These are phyloP conservation scores for Vigna reflexopilosa DNA, from an alignment of 306 rosid genomes.

Conservation along the genomic window DNA sequence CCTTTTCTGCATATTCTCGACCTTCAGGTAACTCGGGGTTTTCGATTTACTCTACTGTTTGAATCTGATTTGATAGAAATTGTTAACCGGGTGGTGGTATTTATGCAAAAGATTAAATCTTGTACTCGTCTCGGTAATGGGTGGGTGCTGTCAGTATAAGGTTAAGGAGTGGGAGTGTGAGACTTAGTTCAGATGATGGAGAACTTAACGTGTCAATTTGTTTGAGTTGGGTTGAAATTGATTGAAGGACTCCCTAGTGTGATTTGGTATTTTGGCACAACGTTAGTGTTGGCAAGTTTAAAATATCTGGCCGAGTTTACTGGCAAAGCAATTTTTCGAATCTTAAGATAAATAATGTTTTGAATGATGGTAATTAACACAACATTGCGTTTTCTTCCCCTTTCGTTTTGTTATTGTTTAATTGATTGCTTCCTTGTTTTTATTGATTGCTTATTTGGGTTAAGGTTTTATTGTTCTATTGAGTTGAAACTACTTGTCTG, in stretches of 20 bases:
- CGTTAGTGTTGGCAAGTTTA: conserved; percentile 5
- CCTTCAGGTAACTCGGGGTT: conserved; percentile 42
- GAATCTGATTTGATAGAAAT: conserved; percentile 23
- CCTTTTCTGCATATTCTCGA: background rate
- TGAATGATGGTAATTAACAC: background rate
- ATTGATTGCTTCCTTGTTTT: conserved; percentile 31
- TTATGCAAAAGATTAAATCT: conserved; percentile 16
- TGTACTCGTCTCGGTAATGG: conserved; percentile 16
- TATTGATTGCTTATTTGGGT: conserved; percentile 17
- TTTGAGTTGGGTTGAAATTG: conserved; percentile 13
- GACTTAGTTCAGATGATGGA: conserved; percentile 19
- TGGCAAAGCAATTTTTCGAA: background rate
- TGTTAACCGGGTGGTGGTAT: conserved; percentile 20
- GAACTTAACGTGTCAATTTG: conserved; percentile 21
- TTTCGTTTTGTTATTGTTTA: conserved; percentile 11
- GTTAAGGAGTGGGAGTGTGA: background rate
- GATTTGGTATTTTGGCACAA: conserved; percentile 15
- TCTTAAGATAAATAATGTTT: conserved; percentile 1
- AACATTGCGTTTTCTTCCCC: background rate
- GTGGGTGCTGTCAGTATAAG: background rate
- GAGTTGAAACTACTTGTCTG: background rate
- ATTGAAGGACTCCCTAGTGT: background rate
- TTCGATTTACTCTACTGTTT: background rate
- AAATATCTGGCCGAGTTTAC: conserved; percentile 21
- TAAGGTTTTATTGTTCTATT: background rate